Evolutionary conservation across 345 rosid species (phyloP).

Genomic region (Erucastrum elatum): DNA sequence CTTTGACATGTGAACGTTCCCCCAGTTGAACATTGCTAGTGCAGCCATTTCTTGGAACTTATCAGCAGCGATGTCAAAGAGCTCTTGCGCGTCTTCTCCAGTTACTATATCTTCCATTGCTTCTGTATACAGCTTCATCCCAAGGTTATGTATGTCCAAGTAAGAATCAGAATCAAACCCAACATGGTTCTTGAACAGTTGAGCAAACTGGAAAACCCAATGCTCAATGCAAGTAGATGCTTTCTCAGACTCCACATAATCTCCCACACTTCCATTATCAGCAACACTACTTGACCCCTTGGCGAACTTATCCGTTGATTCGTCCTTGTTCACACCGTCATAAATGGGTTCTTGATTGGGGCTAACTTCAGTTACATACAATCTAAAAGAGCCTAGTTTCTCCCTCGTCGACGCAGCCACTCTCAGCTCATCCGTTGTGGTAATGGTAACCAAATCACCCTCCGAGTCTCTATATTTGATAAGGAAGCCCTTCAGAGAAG

Average conservation of each 20-base stretch:
- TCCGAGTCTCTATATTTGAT: constrained; percentile 82
- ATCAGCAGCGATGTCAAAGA: constrained; percentile 74
- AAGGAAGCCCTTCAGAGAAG: constrained; percentile 66
- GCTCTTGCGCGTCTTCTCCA: constrained; percentile 79
- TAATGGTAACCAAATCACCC: constrained; percentile 90
- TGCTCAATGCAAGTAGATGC: constrained; percentile 52
- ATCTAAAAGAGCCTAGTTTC: constrained; percentile 62
- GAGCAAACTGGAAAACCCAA: constrained; percentile 90
- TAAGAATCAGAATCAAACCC: constrained; percentile 93
- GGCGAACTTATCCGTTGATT: constrained; percentile 34
- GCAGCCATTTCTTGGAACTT: constrained; percentile 98
- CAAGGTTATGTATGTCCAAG: constrained; percentile 82
- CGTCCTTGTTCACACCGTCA: constrained; percentile 48
- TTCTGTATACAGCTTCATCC: constrained; percentile 88
- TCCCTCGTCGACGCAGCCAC: constrained; percentile 54
- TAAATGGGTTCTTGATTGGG: constrained; percentile 80
- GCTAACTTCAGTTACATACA: constrained; percentile 69
- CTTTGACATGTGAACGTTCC: constrained; percentile 83
- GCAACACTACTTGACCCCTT: constrained; percentile 36
- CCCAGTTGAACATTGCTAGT: constrained; percentile 92
- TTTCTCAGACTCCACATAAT: constrained; percentile 45
- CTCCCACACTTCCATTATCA: constrained; percentile 37
- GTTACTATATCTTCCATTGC: constrained; percentile 86
- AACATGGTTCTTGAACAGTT: constrained; percentile 81
- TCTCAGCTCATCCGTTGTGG: constrained; percentile 75